These are phyloP conservation scores for Neoboletus magnificus DNA, from an alignment of 768 basidiomycete species.

Conservation along the genomic window DNA sequence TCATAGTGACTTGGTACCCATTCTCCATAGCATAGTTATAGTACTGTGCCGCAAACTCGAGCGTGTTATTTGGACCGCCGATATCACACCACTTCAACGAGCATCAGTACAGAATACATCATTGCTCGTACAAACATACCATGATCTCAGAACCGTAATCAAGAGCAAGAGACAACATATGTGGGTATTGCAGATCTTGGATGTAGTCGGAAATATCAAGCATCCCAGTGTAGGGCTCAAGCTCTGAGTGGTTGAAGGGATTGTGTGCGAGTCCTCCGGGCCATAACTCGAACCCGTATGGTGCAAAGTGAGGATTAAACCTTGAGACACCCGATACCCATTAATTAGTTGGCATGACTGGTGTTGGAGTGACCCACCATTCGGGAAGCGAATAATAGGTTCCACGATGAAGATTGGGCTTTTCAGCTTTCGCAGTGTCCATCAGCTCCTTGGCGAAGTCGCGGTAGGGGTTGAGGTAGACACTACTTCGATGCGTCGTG, in stretches of 20 bases:
- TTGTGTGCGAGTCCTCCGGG: slow-evolving; percentile 56
- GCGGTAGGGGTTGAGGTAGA: slow-evolving; percentile 47
- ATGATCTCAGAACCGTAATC: slow-evolving; percentile 54
- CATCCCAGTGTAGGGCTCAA: slow-evolving; percentile 55
- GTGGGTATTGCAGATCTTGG: slow-evolving; percentile 47
- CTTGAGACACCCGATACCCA: slow-evolving; percentile 21
- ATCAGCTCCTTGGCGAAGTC: slow-evolving; percentile 52
- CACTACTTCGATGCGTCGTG: slow-evolving; percentile 49
- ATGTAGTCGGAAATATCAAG: slow-evolving; percentile 50
- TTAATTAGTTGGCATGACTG: not conserved
- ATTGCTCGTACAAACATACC: slow-evolving; percentile 28
- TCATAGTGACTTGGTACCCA: slow-evolving; percentile 48
- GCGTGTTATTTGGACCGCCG: slow-evolving; percentile 46
- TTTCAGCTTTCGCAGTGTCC: slow-evolving; percentile 45
- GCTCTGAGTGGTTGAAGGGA: slow-evolving; percentile 41
- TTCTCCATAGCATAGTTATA: slow-evolving; percentile 41
- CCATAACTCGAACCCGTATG: slow-evolving; percentile 49
- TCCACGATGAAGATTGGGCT: slow-evolving; percentile 51
- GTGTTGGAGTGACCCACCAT: slow-evolving; percentile 34
- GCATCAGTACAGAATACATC: slow-evolving; percentile 6
- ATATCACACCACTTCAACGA: slow-evolving; percentile 53
- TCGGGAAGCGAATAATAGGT: slow-evolving; percentile 59
- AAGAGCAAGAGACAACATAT: slow-evolving; percentile 48
- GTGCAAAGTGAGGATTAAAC: slow-evolving; percentile 49
- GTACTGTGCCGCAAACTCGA: slow-evolving; percentile 43